Evolutionary conservation across 2,329 filamentous ascomycete species (phyloP).

Genomic region (Aspergillus phoenicis): DNA sequence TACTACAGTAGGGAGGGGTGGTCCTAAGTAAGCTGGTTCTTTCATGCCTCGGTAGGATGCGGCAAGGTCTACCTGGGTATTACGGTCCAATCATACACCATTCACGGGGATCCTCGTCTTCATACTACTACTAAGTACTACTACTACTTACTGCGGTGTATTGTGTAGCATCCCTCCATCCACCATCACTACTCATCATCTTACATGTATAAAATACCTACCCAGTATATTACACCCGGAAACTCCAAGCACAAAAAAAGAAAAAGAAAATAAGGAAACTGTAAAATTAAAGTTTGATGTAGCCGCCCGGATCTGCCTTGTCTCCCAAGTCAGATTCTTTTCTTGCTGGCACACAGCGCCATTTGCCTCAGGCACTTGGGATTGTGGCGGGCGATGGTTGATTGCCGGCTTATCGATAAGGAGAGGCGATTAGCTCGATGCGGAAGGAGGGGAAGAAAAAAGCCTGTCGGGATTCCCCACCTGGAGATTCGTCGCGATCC

Average conservation of each 20-base stretch:
- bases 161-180: no score
- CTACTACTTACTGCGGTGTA: no score
- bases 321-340: background rate
- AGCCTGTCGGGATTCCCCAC: background rate
- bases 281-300: slow-evolving; percentile 1
- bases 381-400: slow-evolving; percentile 1
- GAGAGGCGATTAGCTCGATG: slow-evolving; percentile 15
- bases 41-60: no score
- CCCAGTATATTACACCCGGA: background rate
- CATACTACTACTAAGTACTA: no score
- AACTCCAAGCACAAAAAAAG: background rate
- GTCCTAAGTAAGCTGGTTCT: no score
- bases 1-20: background rate
- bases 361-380: slow-evolving; percentile 14
- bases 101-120: no score
- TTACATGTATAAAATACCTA: background rate
- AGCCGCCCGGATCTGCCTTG: background rate
- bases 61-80: background rate
- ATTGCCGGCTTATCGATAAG: slow-evolving; percentile 32
- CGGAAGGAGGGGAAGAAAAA: slow-evolving; percentile 4
- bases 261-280: no score
- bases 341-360: background rate
- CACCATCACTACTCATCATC: no score
- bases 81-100: background rate
- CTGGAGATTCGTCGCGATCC: background rate